phyloP scores from a whole-genome alignment of 2,329 filamentous ascomycete species.

The Lasiodiplodia theobromae region DNA sequence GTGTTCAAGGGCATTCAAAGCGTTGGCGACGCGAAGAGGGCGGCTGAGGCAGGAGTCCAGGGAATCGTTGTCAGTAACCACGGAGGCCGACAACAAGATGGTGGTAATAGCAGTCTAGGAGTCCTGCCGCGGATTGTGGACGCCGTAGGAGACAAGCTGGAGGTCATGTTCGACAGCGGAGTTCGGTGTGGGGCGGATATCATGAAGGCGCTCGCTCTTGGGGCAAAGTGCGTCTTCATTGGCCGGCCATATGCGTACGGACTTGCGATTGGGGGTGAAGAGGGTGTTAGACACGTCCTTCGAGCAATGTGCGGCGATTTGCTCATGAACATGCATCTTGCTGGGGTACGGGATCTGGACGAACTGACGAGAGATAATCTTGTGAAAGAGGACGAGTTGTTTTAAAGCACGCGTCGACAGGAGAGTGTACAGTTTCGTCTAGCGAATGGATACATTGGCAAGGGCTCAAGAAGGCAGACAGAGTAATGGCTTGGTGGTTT shows the following conservation, averaged over 20 bases:
- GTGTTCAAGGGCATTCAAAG: slow-evolving; percentile 50
- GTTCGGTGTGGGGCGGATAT: slow-evolving; percentile 64
- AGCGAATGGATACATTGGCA: background rate
- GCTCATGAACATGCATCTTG: slow-evolving; percentile 39
- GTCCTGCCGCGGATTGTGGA: slow-evolving; percentile 52
- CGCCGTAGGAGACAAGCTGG: slow-evolving; percentile 55
- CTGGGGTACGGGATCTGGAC: slow-evolving; percentile 35
- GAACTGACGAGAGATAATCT: slow-evolving; percentile 36
- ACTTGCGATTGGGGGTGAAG: slow-evolving; percentile 46
- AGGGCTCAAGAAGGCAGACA: background rate
- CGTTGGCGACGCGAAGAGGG: slow-evolving; percentile 46
- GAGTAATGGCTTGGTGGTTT: background rate
- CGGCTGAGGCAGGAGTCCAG: slow-evolving; percentile 51
- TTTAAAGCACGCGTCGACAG: slow-evolving; percentile 21
- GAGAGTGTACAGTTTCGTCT: background rate
- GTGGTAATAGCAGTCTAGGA: slow-evolving; percentile 59
- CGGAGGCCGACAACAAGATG: slow-evolving; percentile 65
- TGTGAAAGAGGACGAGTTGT: slow-evolving; percentile 37
- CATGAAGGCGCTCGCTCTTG: slow-evolving; percentile 63
- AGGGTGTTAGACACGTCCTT: slow-evolving; percentile 47
- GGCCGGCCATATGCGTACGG: slow-evolving; percentile 46
- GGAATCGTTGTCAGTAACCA: slow-evolving; percentile 64
- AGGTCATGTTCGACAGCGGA: slow-evolving; percentile 68
- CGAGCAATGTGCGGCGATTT: slow-evolving; percentile 33
- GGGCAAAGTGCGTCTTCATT: slow-evolving; percentile 59